Base-by-base conservation (phyloP, 129 eudicot genomes). In the Artemisia argyi region DNA sequence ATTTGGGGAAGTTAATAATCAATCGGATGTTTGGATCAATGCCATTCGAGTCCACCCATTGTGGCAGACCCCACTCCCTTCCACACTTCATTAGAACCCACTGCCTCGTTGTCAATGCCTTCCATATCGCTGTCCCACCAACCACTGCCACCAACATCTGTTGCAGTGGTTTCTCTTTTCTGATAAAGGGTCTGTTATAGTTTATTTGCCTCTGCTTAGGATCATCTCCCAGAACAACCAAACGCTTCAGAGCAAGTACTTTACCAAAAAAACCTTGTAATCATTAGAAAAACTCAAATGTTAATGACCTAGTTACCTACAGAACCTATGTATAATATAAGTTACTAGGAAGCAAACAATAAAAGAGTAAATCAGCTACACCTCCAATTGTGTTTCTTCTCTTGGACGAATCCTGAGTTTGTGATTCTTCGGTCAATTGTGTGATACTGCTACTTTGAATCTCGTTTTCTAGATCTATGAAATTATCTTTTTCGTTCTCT, bases 41-140 rank as follows among this genome's bases (percentile, higher is more conserved):
- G 79, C 97, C 97, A 94, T 24, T 94, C 93, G 13, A 90, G 81
- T 63, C 96, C 98, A 15, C 98, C 98, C 47, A 94, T 72, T 26
- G 97, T 94, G 15, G 96, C 85, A 0, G 91, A 78, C 15, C 98
- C 98, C 55, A 94, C 83, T 7, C 98, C 98, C 73, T 94, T 96
- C 98, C 98, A 94, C 53, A 81, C 84, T 56, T 94, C 97, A 42
- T 72, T 77, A 83, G 72, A 71, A 0, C 98, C 98, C 12, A 94
- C 97, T 82, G 83, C 96, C 47, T 94, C 98, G 17, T 75, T 84
- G 77, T 88, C 98, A 16, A 94, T 85, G 10, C 97, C 98, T 87
- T 82, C 98, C 96, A 86, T 90, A 73, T 87, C 82, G 59, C 75
- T 65, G 68, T 93, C 91, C 98, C 98, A 90, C 96, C 97, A 90